Percentiles rank a stretch among this genome's conserved stretches.
Evolutionary conservation across 352 stramenopile genomes (phyloP).

Genomic region (Globisporangium carolinianum): DNA sequence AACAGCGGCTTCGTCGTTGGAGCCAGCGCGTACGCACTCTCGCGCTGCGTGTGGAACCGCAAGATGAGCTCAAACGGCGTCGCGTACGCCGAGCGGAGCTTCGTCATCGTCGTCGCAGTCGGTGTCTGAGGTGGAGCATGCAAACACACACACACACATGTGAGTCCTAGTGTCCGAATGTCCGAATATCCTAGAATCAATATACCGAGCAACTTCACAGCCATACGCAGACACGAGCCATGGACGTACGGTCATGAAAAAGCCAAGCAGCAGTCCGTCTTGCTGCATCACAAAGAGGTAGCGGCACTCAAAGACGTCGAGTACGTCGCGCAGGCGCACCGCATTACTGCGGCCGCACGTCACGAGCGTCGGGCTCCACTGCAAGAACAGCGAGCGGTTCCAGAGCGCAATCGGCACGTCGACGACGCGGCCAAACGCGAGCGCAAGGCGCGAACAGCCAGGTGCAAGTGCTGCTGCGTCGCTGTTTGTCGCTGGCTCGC

Average conservation of each 20-base stretch:
- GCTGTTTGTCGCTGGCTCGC: conserved; percentile 12
- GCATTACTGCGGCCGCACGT: conserved; percentile 3
- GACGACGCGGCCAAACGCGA: conserved; percentile 49
- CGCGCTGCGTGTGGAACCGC: conserved; percentile 32
- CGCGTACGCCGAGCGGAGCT: conserved; percentile 28
- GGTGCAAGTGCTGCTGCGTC: conserved; percentile 5
- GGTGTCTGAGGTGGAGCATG: conserved; percentile 14
- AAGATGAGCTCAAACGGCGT: conserved; percentile 52
- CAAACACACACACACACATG: neutral
- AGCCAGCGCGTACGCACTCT: conserved; percentile 13
- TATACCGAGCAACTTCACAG: neutral
- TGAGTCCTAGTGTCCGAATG: neutral
- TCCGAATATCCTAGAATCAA: neutral
- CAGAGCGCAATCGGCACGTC: conserved; percentile 56
- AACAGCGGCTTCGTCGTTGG: conserved; percentile 24
- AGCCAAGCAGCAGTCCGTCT: conserved; percentile 50
- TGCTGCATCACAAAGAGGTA: conserved; percentile 67
- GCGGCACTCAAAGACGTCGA: conserved; percentile 40
- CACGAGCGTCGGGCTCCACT: conserved; percentile 22
- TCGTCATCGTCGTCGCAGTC: conserved; percentile 44
- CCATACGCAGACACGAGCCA: too few relatives aligned
- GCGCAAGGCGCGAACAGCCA: conserved; percentile 35
- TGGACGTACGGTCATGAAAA: conserved; percentile 33
- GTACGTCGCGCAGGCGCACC: conserved; percentile 14
- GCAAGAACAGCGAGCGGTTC: conserved; percentile 56